A percentile compares a stretch with the other conserved stretches of the same genome.
Evolutionary conservation across 1,284 basidiomycete genomes (phyloP).

Genomic region (Xanthoconium separans): DNA sequence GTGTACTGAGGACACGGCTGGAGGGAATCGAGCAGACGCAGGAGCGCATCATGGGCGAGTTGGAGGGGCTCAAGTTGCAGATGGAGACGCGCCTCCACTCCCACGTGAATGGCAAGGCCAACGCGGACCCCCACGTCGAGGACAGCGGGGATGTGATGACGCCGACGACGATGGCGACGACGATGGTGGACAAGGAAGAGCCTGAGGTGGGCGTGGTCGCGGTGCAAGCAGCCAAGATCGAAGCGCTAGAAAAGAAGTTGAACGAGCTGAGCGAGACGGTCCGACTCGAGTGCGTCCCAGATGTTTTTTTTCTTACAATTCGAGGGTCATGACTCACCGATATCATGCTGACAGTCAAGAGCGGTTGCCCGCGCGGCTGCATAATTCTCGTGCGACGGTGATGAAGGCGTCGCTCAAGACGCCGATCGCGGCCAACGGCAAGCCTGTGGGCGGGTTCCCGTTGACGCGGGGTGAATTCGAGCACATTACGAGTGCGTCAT

Average conservation of each 20-base stretch:
- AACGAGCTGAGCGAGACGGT: constrained; percentile 19
- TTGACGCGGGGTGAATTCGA: constrained; percentile 21
- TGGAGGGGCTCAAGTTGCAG: constrained; percentile 11
- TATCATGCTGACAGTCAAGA: constrained; percentile 9
- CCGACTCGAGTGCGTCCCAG: constrained; percentile 17
- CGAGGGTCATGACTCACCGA: not conserved
- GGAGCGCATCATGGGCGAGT: constrained; percentile 11
- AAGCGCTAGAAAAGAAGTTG: constrained; percentile 24
- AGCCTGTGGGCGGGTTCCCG: constrained; percentile 20
- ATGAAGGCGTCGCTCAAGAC: constrained; percentile 19
- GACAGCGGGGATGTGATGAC: not conserved
- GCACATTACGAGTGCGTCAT: constrained; percentile 25
- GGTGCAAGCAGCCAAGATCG: constrained; percentile 8
- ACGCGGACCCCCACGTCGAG: no score
- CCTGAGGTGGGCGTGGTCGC: not conserved
- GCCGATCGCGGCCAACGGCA: constrained; percentile 14
- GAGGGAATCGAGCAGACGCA: constrained; percentile 23
- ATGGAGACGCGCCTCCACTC: not conserved
- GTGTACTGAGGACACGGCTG: constrained; percentile 4
- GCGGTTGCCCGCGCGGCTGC: constrained; percentile 19
- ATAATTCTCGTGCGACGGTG: constrained; percentile 24
- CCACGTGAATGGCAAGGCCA: no score
- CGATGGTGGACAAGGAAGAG: no score
- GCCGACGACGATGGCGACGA: not conserved
- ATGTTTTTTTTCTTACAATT: no score